Conservation (phyloP, 768 basidiomycete genomes). For the Boletus rubropictus region DNA sequence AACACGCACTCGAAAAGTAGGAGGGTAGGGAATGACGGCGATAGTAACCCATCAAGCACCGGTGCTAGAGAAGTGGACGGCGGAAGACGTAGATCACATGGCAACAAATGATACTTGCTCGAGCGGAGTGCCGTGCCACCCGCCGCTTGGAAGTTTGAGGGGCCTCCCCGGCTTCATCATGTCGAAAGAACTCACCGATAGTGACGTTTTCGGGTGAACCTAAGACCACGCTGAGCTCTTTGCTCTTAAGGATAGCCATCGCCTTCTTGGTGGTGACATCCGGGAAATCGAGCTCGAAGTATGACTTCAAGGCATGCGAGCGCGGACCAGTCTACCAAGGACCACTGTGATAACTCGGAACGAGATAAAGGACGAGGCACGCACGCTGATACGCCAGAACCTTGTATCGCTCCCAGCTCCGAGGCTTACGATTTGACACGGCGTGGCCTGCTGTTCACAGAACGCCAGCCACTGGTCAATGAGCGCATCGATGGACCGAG, state of each 20-base stretch:
- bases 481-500: constrained; percentile 71
- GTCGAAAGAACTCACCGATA: constrained; percentile 11
- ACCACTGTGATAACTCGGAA: constrained; percentile 8
- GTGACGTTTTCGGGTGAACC: constrained; percentile 17
- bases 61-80: constrained; percentile 45
- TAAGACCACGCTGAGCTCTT: constrained; percentile 30
- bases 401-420: constrained; percentile 95
- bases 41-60: constrained; percentile 39
- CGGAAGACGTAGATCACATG: constrained; percentile 67
- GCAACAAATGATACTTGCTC: constrained; percentile 48
- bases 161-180: background rate
- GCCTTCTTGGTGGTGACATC: constrained; percentile 82
- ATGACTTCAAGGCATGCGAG: constrained; percentile 46
- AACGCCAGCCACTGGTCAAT: constrained; percentile 59
- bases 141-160: constrained; percentile 10
- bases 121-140: constrained; percentile 35
- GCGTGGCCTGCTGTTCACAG: constrained; percentile 37
- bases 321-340: constrained; percentile 50
- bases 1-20: constrained; percentile 92
- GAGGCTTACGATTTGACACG: constrained; percentile 85
- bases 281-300: constrained; percentile 88
- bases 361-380: constrained; percentile 21
- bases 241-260: constrained; percentile 68
- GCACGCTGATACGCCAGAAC: constrained; percentile 85
- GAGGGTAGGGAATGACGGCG: constrained; percentile 64